A percentile compares a stretch with the other conserved stretches of the same genome.
Evolutionary conservation across 176 grass and related monocot species (phyloP).

Genomic region (Carex littledalei): DNA sequence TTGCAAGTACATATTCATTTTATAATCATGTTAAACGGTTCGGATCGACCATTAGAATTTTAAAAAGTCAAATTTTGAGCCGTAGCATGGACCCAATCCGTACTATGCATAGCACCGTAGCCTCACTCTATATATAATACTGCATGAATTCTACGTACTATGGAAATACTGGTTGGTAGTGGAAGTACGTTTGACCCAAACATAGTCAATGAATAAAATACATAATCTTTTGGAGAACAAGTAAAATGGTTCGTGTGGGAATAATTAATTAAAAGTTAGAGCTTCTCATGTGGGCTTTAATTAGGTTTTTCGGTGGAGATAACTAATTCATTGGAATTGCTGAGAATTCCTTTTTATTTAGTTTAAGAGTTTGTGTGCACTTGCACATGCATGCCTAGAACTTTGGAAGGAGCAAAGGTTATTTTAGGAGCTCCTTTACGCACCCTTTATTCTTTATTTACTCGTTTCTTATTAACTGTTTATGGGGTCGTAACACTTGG

Average conservation of each 20-base stretch:
- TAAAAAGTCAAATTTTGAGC: too few relatives aligned
- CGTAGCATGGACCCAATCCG: too few relatives aligned
- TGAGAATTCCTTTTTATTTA: not conserved
- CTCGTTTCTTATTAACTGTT: not conserved
- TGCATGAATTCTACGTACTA: not conserved
- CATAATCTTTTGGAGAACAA: not conserved
- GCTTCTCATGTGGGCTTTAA: conserved; percentile 6
- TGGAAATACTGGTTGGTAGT: not conserved
- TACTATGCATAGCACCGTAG: too few relatives aligned
- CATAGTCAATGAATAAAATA: not conserved
- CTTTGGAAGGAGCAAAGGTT: not conserved
- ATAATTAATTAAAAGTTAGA: not conserved
- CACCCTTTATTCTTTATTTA: not conserved
- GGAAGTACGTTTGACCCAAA: not conserved
- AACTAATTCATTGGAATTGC: not conserved
- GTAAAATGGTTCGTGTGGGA: not conserved
- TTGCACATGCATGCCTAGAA: not conserved
- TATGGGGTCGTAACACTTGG: not conserved
- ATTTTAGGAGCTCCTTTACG: not conserved
- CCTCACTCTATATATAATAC: not conserved
- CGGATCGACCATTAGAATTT: too few relatives aligned
- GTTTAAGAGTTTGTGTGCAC: not conserved
- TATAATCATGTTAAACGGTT: too few relatives aligned
- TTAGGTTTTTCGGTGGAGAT: not conserved
- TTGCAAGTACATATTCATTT: too few relatives aligned